A percentile compares a stretch with the other conserved stretches of the same genome.
phyloP scores from a whole-genome alignment of 805 yeast genomes.

The Naumovozyma dairenensis region DNA sequence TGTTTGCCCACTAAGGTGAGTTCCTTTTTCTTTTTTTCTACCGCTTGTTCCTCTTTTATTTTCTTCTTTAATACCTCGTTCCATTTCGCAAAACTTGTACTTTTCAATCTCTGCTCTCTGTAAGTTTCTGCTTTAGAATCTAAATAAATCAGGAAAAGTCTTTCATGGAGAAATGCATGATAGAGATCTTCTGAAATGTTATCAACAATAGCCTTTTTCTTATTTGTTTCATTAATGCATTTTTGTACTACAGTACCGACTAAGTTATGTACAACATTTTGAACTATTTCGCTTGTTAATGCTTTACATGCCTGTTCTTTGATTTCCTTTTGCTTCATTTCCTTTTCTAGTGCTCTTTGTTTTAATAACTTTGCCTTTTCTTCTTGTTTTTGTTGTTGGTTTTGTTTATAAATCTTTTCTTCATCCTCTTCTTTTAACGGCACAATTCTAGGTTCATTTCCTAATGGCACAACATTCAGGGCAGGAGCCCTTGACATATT shows the following conservation, averaged over 20 bases:
- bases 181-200: constrained; percentile 43
- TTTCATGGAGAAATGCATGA: constrained; percentile 52
- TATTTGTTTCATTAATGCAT: not conserved
- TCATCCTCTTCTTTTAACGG: not conserved
- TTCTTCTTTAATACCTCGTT: constrained; percentile 17
- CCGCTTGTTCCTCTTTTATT: constrained; percentile 19
- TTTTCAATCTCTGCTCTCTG: constrained; percentile 28
- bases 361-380: constrained; percentile 2
- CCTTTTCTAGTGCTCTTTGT: constrained; percentile 6
- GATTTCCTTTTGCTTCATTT: constrained; percentile 3
- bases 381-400: constrained; percentile 5
- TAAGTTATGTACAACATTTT: not conserved
- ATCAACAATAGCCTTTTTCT: constrained; percentile 21
- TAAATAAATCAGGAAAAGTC: constrained; percentile 34
- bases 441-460: not conserved
- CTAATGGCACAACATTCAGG: too few species aligned
- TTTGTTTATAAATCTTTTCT: constrained; percentile 5
- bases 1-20: constrained; percentile 25
- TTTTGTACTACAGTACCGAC: not conserved
- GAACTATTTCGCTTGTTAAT: not conserved
- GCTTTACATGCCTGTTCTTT: constrained; percentile 1
- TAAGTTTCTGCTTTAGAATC: constrained; percentile 39
- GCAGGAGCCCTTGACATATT: too few species aligned
- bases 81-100: constrained; percentile 28
- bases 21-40: constrained; percentile 35